A percentile compares a stretch with the other conserved stretches of the same genome.
These are phyloP conservation scores for Clitopilus hobsonii DNA, from an alignment of 768 basidiomycete genomes.

Conservation along the genomic window DNA sequence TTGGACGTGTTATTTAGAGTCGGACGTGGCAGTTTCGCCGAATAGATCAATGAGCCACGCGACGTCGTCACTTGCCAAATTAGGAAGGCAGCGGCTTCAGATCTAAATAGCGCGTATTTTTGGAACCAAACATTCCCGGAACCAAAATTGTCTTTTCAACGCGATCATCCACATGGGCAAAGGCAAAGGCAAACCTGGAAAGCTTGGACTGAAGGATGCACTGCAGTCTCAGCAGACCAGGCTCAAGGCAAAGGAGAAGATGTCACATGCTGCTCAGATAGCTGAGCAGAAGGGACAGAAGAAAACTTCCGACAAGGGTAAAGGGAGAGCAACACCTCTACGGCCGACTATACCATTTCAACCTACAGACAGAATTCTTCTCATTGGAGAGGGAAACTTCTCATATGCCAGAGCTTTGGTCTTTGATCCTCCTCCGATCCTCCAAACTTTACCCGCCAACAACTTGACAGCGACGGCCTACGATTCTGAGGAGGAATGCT, in stretches of 20 bases:
- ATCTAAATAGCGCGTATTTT: slow-evolving; percentile 8
- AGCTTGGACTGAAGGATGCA: slow-evolving; percentile 54
- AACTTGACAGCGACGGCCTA: slow-evolving; percentile 84
- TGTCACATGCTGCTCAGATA: slow-evolving; percentile 44
- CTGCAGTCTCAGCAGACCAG: slow-evolving; percentile 68
- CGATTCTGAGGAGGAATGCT: slow-evolving; percentile 74
- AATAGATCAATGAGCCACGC: background rate
- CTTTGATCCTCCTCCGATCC: slow-evolving; percentile 35
- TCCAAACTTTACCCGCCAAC: slow-evolving; percentile 51
- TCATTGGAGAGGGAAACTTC: slow-evolving; percentile 95
- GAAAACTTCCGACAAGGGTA: slow-evolving; percentile 19
- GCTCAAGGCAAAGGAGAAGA: slow-evolving; percentile 55
- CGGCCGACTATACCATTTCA: slow-evolving; percentile 58
- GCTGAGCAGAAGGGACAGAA: slow-evolving; percentile 44
- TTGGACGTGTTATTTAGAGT: slow-evolving; percentile 2
- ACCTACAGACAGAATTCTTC: slow-evolving; percentile 60
- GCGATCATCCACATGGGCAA: slow-evolving; percentile 33
- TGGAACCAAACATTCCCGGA: background rate
- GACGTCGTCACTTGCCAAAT: background rate
- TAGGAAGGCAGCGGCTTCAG: background rate
- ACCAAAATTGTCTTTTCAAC: background rate
- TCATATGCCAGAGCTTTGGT: slow-evolving; percentile 82
- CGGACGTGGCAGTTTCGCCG: slow-evolving; percentile 16
- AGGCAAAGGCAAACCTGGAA: slow-evolving; percentile 26
- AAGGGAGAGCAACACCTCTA: slow-evolving; percentile 34